Conservation (phyloP, 345 rosid species). For the Brassica juncea region DNA sequence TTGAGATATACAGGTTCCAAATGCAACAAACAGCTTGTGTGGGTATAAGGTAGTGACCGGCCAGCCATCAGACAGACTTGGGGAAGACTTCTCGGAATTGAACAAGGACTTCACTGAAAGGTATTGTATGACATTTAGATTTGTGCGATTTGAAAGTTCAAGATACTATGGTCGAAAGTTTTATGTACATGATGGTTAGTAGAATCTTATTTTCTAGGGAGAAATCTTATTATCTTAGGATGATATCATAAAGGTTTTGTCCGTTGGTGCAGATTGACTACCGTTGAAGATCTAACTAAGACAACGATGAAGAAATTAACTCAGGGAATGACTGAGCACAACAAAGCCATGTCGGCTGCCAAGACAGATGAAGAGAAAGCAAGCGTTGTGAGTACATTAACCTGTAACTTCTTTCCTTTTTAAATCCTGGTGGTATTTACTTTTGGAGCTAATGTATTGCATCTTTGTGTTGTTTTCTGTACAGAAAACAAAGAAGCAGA, state of each 20-base stretch:
- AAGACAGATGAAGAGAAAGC: conserved; percentile 92
- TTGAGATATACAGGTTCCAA: conserved; percentile 69
- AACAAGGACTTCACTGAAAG: conserved; percentile 90
- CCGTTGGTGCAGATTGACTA: conserved; percentile 60
- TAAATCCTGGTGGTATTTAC: background rate
- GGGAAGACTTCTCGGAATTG: conserved; percentile 61
- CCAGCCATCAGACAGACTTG: conserved; percentile 1
- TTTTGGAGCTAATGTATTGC: conserved; percentile 4
- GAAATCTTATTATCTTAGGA: too few species aligned
- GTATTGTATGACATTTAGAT: conserved; percentile 34
- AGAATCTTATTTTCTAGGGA: background rate
- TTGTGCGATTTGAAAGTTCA: conserved; percentile 16
- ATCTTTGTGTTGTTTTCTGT: background rate
- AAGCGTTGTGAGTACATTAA: conserved; percentile 58
- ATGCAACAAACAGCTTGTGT: conserved; percentile 92
- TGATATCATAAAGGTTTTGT: background rate
- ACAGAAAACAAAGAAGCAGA: conserved; percentile 92
- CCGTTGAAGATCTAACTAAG: conserved; percentile 86
- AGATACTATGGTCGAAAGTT: background rate
- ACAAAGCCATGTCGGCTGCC: conserved; percentile 96
- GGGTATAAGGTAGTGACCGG: conserved; percentile 55
- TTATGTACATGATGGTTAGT: background rate
- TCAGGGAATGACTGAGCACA: conserved; percentile 41
- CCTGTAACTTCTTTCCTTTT: conserved; percentile 1
- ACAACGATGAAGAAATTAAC: conserved; percentile 91